Evolutionary conservation across 2,329 filamentous ascomycete species (phyloP), one percentile per base, ranked within the genome.

Genomic region (Mariannaea sp.): DNA sequence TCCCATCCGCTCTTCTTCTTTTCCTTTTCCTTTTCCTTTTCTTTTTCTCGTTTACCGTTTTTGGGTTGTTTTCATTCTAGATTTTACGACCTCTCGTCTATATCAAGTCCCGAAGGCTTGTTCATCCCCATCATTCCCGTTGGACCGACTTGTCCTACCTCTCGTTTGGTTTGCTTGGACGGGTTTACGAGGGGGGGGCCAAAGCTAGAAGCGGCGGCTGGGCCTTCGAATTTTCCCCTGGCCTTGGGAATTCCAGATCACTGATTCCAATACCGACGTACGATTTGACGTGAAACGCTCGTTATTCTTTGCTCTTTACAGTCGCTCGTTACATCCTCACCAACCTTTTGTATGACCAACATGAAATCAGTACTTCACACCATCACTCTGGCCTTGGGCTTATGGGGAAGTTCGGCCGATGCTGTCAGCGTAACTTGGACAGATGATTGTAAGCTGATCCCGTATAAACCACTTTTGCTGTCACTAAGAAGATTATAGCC

Each of bases 401-500:
- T 60, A 10, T 46, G 35, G 51, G 33, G 51, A 16, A 49, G 41
- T 24, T 56, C 51, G 26, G 50, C 39, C 29, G 55, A 43, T 27
- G 55, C 59, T 26, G 54, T 56, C 35, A 57, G 61, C 5, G 48
- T 65, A 26, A 55, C 59, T 38, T 62, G 59, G 58, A 50, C 60
- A 16, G 64, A 66, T 8, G 56, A 66, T 1, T 56, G 64, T 58
- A 38, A 55, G 60, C 51, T 24, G 2, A 10, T 2, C 13, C 35
- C 19, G 2, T 19, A 2, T 19, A 10, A 2, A 33, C 6, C 2
- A 4, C 1, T 2, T 7, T 16, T 10, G 10, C 16, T 12, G 6
- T 7, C 44, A 51, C 48, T 48, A 24, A 46, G 22, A 14, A 19
- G 13, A 3, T 4, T 13, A 17, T 13, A 83, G 80, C 71, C 41